Evolutionary conservation across 2,329 filamentous ascomycete genomes (phyloP).

Genomic region (Trichoderma breve): DNA sequence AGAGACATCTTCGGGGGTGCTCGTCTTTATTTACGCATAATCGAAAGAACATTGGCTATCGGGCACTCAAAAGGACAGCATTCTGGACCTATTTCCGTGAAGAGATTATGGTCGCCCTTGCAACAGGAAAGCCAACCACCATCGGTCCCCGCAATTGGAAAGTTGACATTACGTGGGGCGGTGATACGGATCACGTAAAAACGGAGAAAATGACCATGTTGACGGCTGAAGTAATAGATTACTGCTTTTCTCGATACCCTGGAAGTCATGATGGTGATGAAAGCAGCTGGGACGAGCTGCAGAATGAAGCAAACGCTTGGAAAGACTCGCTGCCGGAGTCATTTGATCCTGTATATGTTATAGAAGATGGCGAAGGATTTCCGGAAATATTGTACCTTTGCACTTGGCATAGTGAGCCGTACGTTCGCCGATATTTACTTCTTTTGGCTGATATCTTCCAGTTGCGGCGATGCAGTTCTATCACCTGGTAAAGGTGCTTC

Average conservation of each 20-base stretch:
- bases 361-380: background rate
- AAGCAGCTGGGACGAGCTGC: background rate
- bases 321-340: background rate
- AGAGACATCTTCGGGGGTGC: background rate
- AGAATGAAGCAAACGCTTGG: background rate
- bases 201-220: slow-evolving; percentile 2
- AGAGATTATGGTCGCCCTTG: background rate
- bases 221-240: slow-evolving; percentile 1
- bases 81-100: background rate
- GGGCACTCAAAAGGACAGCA: background rate
- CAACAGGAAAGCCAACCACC: background rate
- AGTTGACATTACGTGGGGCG: slow-evolving; percentile 6
- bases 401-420: background rate
- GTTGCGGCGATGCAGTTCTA: background rate
- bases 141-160: background rate
- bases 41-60: slow-evolving; percentile 3
- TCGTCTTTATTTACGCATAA: background rate
- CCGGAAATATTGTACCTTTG: background rate
- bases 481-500: background rate
- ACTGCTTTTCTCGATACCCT: background rate
- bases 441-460: background rate
- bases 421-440: background rate
- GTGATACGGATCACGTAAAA: background rate
- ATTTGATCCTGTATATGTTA: background rate
- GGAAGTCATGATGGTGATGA: background rate